A percentile compares a stretch with the other conserved stretches of the same genome.
phyloP scores from a whole-genome alignment of 2,329 filamentous ascomycete species.

The Paraconiothyrium sp. region DNA sequence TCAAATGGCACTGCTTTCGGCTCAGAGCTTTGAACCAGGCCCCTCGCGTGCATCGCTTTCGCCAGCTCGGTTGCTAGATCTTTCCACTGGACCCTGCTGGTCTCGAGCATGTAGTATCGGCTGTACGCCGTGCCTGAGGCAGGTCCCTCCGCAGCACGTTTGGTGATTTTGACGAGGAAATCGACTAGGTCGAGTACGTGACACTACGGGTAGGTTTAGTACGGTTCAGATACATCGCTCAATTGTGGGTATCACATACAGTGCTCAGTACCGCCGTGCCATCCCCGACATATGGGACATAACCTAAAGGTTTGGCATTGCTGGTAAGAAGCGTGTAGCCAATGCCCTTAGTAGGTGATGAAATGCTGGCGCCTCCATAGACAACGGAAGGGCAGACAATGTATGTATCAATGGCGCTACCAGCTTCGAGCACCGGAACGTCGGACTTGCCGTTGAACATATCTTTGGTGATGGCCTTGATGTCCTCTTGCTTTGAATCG shows the following conservation, averaged over 20 bases:
- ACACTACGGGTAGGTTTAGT: not conserved
- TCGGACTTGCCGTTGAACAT: conserved; percentile 3
- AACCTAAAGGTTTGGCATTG: not conserved
- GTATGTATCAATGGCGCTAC: not conserved
- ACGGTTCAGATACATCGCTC: not conserved
- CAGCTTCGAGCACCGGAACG: not conserved
- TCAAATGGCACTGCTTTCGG: not conserved
- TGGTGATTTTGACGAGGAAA: not conserved
- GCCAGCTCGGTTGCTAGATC: not conserved
- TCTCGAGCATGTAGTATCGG: conserved; percentile 3
- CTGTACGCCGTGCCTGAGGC: conserved; percentile 1
- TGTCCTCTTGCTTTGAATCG: not conserved
- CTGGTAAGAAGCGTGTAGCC: conserved; percentile 2
- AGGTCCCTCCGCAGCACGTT: not conserved
- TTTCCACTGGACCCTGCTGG: not conserved
- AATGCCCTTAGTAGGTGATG: not conserved
- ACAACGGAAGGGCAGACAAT: conserved; percentile 2
- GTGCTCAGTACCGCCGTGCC: not conserved
- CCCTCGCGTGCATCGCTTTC: conserved; percentile 1
- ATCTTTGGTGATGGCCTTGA: conserved; percentile 1
- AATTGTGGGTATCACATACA: not conserved
- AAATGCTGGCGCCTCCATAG: conserved; percentile 1
- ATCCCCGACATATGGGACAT: conserved; percentile 1
- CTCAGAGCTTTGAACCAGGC: not conserved
- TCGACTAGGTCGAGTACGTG: conserved; percentile 1